Evolutionary conservation across 1,139 yeast genomes (phyloP), one percentile per base, ranked within the genome.

Genomic region (Taphrina pruni): DNA sequence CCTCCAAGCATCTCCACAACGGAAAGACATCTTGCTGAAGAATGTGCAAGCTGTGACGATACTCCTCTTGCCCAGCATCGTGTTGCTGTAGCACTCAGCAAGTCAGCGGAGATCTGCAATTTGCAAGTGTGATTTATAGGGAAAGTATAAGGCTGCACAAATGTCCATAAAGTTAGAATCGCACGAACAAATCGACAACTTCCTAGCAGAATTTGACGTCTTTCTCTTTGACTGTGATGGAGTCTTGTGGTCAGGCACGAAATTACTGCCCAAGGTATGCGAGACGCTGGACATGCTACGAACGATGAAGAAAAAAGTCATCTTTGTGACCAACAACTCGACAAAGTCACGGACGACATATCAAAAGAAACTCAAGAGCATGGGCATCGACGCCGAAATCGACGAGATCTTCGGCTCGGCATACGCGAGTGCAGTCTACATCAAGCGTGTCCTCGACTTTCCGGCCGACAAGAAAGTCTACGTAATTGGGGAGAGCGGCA

Each of bases 251-350:
- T 81, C 88, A 51, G 97, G 97, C 17, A 85, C 85, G 66, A 85
- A 84, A 62, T 78, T 88, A 45, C 84, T 93, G 60, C 97, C 97
- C 2, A 84, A 87, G 17, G 88, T 89, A 14, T 81, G 81, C 32
- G 93, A 90, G 74, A 86, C 95, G 1, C 77, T 93, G 51, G 83
- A 84, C 9, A 77, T 85, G 71, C 79, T 93, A 71, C 80, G 86
- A 69, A 72, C 79, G 3, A 73, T 75, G 38, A 83, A 84, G 66
- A 94, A 94, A 77, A 85, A 87, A 68, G 82, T 91, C 65, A 83
- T 92, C 61, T 94, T 94, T 78, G 99, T 95, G 45, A 93, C 99
- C 66, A 94, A 94, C 82, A 94, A 94, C 79, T 90, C 97, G 20
- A 90, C 97, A 46, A 94, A 94, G 78, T 88, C 97, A 1, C 83